Base-by-base conservation (phyloP, 208 protist genomes). In the Angomonas ambiguus region DNA sequence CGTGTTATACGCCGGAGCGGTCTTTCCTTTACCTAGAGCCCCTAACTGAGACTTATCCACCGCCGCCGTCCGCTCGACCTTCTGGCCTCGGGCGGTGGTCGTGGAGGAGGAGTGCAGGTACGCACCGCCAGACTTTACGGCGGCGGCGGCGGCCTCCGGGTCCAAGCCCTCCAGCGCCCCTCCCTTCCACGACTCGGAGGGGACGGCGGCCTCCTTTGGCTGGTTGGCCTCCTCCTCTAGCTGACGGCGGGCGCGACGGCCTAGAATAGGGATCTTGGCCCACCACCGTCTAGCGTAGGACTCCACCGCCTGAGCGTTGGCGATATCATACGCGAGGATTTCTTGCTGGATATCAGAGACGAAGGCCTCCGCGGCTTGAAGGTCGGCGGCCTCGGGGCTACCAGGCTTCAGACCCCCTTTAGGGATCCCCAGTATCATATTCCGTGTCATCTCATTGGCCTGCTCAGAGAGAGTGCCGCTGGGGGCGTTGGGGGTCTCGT, bases 271-370 rank as follows among this genome's bases (percentile, higher is more conserved):
- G 20, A 93, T 69, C 20, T 64, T 74, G 34, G 65, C 73, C 87
- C 82, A 90, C 66, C 76, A 85, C 41, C 59, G 57, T 8, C 67
- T 72, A 41, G 80, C 77, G 74, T 89, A 89, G 35, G 76, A 65
- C 74, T 90, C 82, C 74, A 91, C 85, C 4, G 87, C 87, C 20
- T 76, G 78, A n/a, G 84, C 84, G 56, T 93, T 93, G 28, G 84
- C 87, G 20, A 88, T 78, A 64, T 93, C 87, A 59, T 88, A 91
- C n/a, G 78, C 83, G 20, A 87, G 51, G 16, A 93, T 93, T 64
- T 93, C 75, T 31, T 80, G 80, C 45, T 88, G 86, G 27, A 92
- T 89, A 49, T 89, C 80, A 42, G 74, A 77, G n/a, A 92, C 69
- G 31, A 92, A 92, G 16, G 80, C 83, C 73, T 92, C 86, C 10